Evolutionary conservation across 768 basidiomycete species (phyloP), one percentile per base, ranked within the genome.

Genomic region (Trametes cinnabarina): DNA sequence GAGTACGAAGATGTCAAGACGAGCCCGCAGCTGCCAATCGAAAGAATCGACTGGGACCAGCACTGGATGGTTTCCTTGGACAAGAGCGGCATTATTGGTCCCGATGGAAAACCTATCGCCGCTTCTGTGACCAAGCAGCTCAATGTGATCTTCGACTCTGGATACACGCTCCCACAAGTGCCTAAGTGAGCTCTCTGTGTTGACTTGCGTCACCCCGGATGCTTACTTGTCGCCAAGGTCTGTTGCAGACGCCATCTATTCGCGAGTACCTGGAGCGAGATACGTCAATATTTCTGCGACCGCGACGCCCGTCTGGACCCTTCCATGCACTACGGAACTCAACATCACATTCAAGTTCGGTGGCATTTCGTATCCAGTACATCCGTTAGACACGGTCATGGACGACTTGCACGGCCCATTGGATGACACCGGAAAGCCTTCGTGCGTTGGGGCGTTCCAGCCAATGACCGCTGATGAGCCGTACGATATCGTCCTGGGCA

Each of bases 401-500:
- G 66, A 62, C 23, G 54, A 58, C n/a, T 34, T 68, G 2, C 35
- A 32, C 17, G 57, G 39, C 10, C 51, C 57, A 26, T 58, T 65
- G 11, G 63, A 68, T 47, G 37, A 51, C 7, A 49, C 57, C 22
- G 72, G 73, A 2, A 64, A 62, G 17, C 57, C 59, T 7, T 48
- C 63, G 20, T 74, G 72, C 59, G 51, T 70, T n/a, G 72, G 72
- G 20, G 53, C 70, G 48, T 73, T 73, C 64, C 72, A 70, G 61
- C 69, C 72, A 3, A 49, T 54, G 25, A 37, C 66, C 1, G 22
- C 30, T 1, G 44, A 59, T 2, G 46, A 53, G 22, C 48, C 57
- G 19, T 73, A 65, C 47, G 73, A 74, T 55, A 60, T 68, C 44
- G 64, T 73, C 48, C 63, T 74, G 28, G 73, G 73, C 26, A 68